Conservation (phyloP, 2,329 filamentous ascomycete species). For the Colletotrichum lupini region DNA sequence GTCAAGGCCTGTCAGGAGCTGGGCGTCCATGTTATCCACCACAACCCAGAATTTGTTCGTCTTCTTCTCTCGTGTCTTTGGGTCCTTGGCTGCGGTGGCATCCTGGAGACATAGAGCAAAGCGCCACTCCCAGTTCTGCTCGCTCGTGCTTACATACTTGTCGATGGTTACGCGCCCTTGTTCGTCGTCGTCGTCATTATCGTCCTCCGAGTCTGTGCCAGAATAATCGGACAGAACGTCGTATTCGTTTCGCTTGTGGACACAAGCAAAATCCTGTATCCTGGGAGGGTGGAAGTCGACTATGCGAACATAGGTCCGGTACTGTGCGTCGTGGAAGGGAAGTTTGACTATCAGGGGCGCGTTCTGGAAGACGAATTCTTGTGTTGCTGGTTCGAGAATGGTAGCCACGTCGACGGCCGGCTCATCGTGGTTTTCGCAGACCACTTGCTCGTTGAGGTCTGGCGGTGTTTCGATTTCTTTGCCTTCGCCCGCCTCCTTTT, state of each 20-base stretch:
- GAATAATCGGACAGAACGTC: conserved; percentile 61
- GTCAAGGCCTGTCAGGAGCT: conserved; percentile 60
- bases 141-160: conserved; percentile 38
- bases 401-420: conserved; percentile 48
- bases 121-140: conserved; percentile 79
- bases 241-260: conserved; percentile 57
- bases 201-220: conserved; percentile 41
- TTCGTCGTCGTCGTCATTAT: conserved; percentile 44
- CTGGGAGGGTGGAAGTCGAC: conserved; percentile 81
- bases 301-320: conserved; percentile 77
- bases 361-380: conserved; percentile 57
- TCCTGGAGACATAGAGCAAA: conserved; percentile 86
- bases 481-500: conserved; percentile 39
- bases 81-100: conserved; percentile 49
- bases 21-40: conserved; percentile 68
- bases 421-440: conserved; percentile 56
- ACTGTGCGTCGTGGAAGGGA: conserved; percentile 81
- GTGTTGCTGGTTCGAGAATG: conserved; percentile 51
- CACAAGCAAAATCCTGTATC: conserved; percentile 76
- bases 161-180: conserved; percentile 35
- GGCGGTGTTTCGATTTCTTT: conserved; percentile 40
- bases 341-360: conserved; percentile 54
- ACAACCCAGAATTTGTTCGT: conserved; percentile 70
- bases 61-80: conserved; percentile 49
- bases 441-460: conserved; percentile 54